These are phyloP conservation scores for Letharia columbiana DNA, from an alignment of 495 filamentous ascomycete species.

Conservation along the genomic window DNA sequence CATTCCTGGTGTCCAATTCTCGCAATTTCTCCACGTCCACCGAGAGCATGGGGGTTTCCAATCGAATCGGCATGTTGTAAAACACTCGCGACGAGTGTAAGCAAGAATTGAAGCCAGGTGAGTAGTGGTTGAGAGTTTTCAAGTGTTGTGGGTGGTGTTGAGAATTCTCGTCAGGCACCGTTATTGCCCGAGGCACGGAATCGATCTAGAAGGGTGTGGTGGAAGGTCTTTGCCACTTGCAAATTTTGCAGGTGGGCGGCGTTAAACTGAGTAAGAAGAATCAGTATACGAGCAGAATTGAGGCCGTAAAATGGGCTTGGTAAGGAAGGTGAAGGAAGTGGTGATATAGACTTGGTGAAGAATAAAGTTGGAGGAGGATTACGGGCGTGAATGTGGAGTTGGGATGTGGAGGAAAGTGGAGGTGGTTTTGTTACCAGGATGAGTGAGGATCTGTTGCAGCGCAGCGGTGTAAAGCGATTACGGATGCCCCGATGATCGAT, in stretches of 20 bases:
- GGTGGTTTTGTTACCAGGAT: conserved; percentile 11
- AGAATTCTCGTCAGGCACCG: conserved; percentile 1
- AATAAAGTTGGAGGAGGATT: not conserved
- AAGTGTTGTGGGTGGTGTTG: not conserved
- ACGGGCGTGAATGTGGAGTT: not conserved
- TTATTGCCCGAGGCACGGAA: not conserved
- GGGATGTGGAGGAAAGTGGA: not conserved
- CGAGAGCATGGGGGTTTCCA: conserved; percentile 66
- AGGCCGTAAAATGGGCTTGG: not conserved
- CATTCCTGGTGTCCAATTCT: conserved; percentile 86
- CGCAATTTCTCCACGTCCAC: conserved; percentile 82
- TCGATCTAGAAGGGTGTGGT: not conserved
- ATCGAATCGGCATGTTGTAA: conserved; percentile 47
- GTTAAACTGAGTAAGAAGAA: not conserved
- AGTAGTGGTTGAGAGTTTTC: not conserved
- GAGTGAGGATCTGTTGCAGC: not conserved
- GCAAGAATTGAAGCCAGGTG: not conserved
- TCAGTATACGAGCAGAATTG: conserved; percentile 1
- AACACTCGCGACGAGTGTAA: not conserved
- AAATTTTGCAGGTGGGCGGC: not conserved
- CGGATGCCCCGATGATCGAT: conserved; percentile 6
- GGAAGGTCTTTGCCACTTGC: not conserved
- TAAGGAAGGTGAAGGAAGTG: not conserved
- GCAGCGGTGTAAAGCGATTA: conserved; percentile 1
- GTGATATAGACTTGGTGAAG: not conserved